Base-by-base conservation (phyloP, 805 yeast species). In the Metschnikowia cerradonensis region DNA sequence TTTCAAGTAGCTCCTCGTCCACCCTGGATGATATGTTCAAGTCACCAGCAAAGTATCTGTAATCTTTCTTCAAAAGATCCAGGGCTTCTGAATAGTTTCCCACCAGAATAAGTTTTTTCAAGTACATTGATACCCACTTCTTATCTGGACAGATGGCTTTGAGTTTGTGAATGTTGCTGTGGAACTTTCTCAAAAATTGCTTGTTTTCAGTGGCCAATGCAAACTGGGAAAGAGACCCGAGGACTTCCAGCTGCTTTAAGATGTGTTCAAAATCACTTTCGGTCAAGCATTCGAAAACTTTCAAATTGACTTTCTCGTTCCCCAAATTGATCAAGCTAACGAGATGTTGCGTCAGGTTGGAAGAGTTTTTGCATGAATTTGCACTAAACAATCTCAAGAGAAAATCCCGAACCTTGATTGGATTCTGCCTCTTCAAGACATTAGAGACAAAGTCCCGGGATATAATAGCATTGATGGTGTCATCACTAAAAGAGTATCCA, bases 381-480 rank as follows among this genome's bases (percentile, higher is more conserved):
- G 40, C 10, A 17, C 43, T 22, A 13, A 62, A 50, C 6, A 71
- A 31, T 26, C 74, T 58, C 19, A 47, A 49, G 14, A 67, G 39
- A 23, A 71, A 59, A 2, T 62, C 61, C 4, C 51, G 19, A 20
- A 57, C 40, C 2, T 53, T 47, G 8, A 71, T 40, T n/a, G 47
- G 45, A 1, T 51, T 42, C 6, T 60, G 59, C 10, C 46, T 48
- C 34, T 60, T 62, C 40, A 68, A 57, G 3, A 49, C 17, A 17
- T 59, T 62, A 32, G 51, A 37, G 2, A 64, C 57, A 47, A 72
- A 71, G 13, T 59, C 57, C 23, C 62, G 59, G 45, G 64, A 71
- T 23, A 71, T 56, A 3, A 73, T 41, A 6, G 65, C 60, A 3
- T 52, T 55, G 70, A 76, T 68, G 2, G 77, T 72, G 5, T 50